Evolutionary conservation across 73 alveolate genomes (phyloP), one percentile per base, ranked within the genome.

Genomic region (Effrenium voratum): DNA sequence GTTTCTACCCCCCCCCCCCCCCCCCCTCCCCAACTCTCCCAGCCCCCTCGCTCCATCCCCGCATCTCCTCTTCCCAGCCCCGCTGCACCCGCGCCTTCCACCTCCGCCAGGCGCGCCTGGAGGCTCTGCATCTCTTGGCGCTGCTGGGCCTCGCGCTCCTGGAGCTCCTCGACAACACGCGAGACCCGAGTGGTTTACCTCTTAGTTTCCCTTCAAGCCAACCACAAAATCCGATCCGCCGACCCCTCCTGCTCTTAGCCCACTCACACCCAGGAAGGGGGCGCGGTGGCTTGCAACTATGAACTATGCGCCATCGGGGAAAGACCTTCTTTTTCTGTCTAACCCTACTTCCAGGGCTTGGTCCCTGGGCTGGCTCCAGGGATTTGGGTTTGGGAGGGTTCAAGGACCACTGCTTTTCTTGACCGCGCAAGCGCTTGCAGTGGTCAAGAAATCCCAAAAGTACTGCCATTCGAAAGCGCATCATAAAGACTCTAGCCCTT

Each of bases 61-160:
- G 19, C 63, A 8, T 12, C 19, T 52, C 63, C 19, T 19, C 26
- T 19, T 12, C 26, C 63, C 8, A 8, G 63, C 63, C 63, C 8
- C 19, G 63, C 8, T 52, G 34, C 32, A 32, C 26, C 16, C 70
- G 44, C 0, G 90, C 91, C 91, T 80, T 80, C 91, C 66, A 80
- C 91, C 68, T 80, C 91, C 91, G 44, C 70, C 30, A 80, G 47
- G 34, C 70, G 91, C 28, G 91, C 91, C 45, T 30, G n/a, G 46
- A 45, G 44, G 30, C 68, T 66, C 22, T 68, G 91, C 34, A 80
- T 66, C 70, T 80, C 91, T 2, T 80, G 70, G 43, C 91, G 22
- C 91, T 80, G 91, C 68, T 28, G 70, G 45, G 44, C 70, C 43
- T 50, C 30, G 44, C 2, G 45, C 28, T 80, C 91, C 70, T 4